Evolutionary conservation across 208 protist species (phyloP), one percentile per base, ranked within the genome.

Genomic region (Crithidia thermophila): DNA sequence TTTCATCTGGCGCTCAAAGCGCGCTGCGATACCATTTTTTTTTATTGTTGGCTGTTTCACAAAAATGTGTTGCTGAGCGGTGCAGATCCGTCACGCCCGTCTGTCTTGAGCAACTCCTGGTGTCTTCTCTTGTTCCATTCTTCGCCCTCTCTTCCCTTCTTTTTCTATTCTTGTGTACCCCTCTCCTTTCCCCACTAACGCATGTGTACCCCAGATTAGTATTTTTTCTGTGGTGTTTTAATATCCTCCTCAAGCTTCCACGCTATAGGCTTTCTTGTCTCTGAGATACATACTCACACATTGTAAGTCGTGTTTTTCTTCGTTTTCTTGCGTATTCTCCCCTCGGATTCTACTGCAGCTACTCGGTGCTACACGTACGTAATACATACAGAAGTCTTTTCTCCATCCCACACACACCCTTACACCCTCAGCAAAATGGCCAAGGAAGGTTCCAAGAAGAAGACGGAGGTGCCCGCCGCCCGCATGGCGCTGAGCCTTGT

Each of bases 371-470:
- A 6, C 4, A n/a, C 30, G 28, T n/a, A 31, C 46, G 56, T 62
- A 62, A 49, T 62, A 28, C 16, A 51, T 11, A 42, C 49, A 51
- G 43, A n/a, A n/a, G n/a, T n/a, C n/a, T 45, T 51, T n/a, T 61
- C 27, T 23, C 31, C 33, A 45, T 47, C 23, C 27, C n/a, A 30
- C 33, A 60, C 46, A 33, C 21, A 47, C 21, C 37, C 4, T 14
- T 10, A 7, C 18, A 42, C n/a, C 51, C 39, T 28, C 11, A 53
- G 10, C 21, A 43, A 55, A 40, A 76, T 58, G 53, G 46, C 59
- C 0, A 60, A 68, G 72, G 61, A 72, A 33, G 36, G 42, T 47
- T 45, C 56, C 49, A 69, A 82, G 34, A 68, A 67, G 63, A 73
- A 81, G 65, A 28, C 39, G 25, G 30, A 30, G 21, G 49, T 67